Evolutionary conservation across 768 basidiomycete species (phyloP).

Genomic region (Mycena albidolilacea): DNA sequence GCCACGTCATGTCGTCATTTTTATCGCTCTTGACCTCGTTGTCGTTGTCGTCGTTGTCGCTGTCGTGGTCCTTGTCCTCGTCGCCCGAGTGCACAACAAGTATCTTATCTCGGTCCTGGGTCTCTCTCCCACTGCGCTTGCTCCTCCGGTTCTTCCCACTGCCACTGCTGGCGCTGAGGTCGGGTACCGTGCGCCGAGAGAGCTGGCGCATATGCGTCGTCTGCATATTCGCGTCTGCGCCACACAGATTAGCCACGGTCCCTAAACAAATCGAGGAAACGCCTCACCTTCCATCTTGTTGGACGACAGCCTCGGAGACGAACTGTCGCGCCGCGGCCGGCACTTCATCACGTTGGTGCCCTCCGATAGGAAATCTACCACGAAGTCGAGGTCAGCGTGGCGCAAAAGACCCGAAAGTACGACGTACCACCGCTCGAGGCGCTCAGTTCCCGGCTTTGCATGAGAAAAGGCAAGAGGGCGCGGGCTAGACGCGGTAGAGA

Average conservation of each 20-base stretch:
- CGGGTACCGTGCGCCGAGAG: conserved; percentile 29
- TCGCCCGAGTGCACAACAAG: conserved; percentile 35
- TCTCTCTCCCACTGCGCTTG: conserved; percentile 16
- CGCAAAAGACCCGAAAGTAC: background rate
- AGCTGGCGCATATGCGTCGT: conserved; percentile 13
- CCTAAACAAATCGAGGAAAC: background rate
- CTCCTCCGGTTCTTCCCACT: conserved; percentile 15
- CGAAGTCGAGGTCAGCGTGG: background rate
- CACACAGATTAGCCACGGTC: background rate
- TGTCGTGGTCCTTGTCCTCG: conserved; percentile 20
- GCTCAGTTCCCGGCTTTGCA: too few relatives aligned
- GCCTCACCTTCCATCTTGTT: conserved; percentile 1
- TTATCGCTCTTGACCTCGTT: background rate
- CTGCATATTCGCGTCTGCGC: background rate
- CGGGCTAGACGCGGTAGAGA: too few relatives aligned
- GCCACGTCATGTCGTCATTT: conserved; percentile 27
- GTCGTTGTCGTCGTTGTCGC: background rate
- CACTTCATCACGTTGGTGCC: background rate
- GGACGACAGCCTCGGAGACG: conserved; percentile 12
- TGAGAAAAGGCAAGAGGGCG: too few relatives aligned
- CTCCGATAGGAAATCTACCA: background rate
- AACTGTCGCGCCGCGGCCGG: conserved; percentile 30
- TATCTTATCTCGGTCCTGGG: conserved; percentile 24
- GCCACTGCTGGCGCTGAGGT: conserved; percentile 29
- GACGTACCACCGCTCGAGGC: background rate